Evolutionary conservation across 2,329 filamentous ascomycete species (phyloP), one percentile per base, ranked within the genome.

Genomic region (Rasamsonia emersonii): DNA sequence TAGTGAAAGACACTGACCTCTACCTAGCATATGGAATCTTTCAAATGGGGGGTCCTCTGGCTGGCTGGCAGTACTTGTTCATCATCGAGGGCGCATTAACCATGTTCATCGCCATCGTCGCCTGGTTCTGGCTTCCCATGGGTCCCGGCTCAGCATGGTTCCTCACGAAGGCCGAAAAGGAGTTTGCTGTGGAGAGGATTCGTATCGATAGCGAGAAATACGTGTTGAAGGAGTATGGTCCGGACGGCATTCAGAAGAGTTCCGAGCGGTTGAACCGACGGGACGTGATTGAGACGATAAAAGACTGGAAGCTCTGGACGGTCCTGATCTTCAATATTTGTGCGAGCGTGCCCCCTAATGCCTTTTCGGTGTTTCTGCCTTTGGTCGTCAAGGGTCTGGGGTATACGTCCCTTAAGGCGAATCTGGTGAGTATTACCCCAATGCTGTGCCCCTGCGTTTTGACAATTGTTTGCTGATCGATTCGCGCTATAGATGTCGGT

Each of bases 241-340:
- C 39, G 11, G 44, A 41, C 17, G 43, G 40, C 1, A 4, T 40
- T 11, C 32, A 37, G 24, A 30, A 37, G 9, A 13, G 8, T 6
- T 26, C 24, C 7, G 38, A 50, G 13, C 34, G 43, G 10, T 35
- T 58, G 18, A 47, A 44, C 3, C 37, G 29, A 30, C 38, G 45
- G 9, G 56, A 61, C 30, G 30, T 57, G 2, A 20, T 50, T n/a
- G 53, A 59, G 31, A 55, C 54, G 0, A 40, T 46, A 18, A 42
- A 32, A 10, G 58, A 61, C 39, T 56, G 54, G 53, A 59, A 58
- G 40, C 32, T 59, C 11, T 59, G 55, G 55, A 56, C 11, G 27
- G 34, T 80, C 38, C 70, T 80, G 47, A 36, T 71, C 33, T 75
- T 71, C 59, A 79, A 77, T 55, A 75, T 79, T 39, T 68, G 77